Evolutionary conservation across 169 alveolate species (phyloP), one percentile per base, ranked within the genome.

Genomic region (Cryptosporidium sp.): DNA sequence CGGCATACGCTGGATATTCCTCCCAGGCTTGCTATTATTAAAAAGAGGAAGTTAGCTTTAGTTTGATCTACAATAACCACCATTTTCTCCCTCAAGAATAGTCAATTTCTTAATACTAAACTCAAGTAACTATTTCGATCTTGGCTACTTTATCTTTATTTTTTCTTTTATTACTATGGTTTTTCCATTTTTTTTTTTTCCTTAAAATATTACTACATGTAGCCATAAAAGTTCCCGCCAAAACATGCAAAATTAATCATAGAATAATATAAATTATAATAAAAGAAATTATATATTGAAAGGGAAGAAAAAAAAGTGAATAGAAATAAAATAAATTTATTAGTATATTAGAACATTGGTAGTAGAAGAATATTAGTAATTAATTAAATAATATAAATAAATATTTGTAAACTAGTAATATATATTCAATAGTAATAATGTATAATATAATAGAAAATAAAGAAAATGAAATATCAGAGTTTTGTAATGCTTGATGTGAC

Each of bases 1-100:
- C 89, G 56, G 29, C 89, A 80, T 18, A 80, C 26, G 48, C 67
- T 42, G 23, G 89, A 80, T 23, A 80, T 33, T 42, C 75, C 89
- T 4, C 80, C 89, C 48, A 80, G 35, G 42, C 69, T 16, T 65
- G 89, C 89, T 42, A 80, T 65, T 21, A 80, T 45, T 3, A 80
- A 48, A 45, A 80, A 80, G 16, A 80, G 68, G 35, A 53, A 65
- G 23, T 80, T 65, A 18, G 68, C 89, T n/a, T 45, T 37, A 21
- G 89, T 26, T 26, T 80, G 73, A 29, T 80, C 70, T 4, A 80
- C 75, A 44, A 80, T 51, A 14, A 65, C 80, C 14, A 62, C 89
- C 80, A 80, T 80, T 12, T 61, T 18, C 8, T n/a, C 18, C 29
- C 12, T 39, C n/a, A 7, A 26, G 29, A 31, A 33, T 33, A 21